Base-by-base conservation (phyloP, 177 flowering plant species). In the Tripterygium wilfordii region DNA sequence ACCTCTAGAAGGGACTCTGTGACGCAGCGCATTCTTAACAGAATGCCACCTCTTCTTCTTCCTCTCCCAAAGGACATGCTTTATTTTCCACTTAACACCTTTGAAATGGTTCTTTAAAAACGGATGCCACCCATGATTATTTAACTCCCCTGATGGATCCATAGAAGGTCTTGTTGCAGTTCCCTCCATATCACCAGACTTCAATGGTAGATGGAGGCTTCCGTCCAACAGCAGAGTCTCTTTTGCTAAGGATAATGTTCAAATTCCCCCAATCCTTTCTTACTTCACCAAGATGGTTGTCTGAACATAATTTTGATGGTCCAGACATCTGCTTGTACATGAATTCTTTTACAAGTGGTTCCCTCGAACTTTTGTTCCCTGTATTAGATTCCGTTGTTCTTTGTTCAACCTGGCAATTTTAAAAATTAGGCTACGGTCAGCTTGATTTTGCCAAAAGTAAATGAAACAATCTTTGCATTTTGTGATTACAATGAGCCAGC, bases 251-350 rank as follows among this genome's bases (percentile, higher is more conserved):
- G 41, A 53, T 36, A 37, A 42, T 42, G 12, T 35, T 30, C 33
- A 58, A 46, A 42, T 31, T 36, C 16, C 37, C 32, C 42, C 24
- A 44, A 25, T 49, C 31, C 4, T 38, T 27, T 6, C 19, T 36
- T 29, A 10, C 14, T 23, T 30, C 22, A 23, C 54, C 43, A 9
- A 39, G 47, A 19, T 18, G 35, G 39, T 41, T 10, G 14, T 45
- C 38, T 17, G 62, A 51, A 36, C 51, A 56, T 32, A 70, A 57
- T 51, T 40, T 58, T 20, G 58, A 22, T 27, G 33, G 21, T 23
- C 38, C 30, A 27, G 26, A 13, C 26, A 33, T 66, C 58, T 68
- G 77, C 46, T 62, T 65, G n/a, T 58, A 49, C 38, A 57, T 58
- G 54, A 58, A 26, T 9, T 65, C 50, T 49, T 56, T 74, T 33